A percentile compares a stretch with the other conserved stretches of the same genome.
These are phyloP conservation scores for Hortiboletus flavorubellus DNA, from an alignment of 768 basidiomycete genomes.

Conservation along the genomic window DNA sequence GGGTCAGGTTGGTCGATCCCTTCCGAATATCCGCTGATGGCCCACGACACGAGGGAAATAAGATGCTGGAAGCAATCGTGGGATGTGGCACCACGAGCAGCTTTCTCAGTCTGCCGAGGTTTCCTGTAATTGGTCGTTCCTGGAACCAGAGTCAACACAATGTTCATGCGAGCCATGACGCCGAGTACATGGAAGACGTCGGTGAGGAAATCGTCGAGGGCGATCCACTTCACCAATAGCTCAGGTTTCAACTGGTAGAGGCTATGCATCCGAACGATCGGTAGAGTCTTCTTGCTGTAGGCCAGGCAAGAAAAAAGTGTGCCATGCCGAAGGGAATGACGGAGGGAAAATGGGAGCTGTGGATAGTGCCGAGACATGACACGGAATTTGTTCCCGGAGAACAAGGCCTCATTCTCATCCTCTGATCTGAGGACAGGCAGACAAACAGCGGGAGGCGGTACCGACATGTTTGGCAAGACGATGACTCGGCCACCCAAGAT, in stretches of 20 bases:
- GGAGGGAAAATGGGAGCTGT: background rate
- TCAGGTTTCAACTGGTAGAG: background rate
- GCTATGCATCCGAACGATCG: background rate
- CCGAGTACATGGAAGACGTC: background rate
- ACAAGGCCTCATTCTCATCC: background rate
- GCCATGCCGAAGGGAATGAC: background rate
- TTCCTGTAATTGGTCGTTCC: background rate
- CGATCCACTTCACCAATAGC: background rate
- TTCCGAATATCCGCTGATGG: background rate
- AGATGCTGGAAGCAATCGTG: background rate
- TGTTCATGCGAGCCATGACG: background rate
- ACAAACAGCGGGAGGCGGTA: background rate
- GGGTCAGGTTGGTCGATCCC: background rate
- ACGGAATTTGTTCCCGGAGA: too few species aligned
- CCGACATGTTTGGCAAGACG: background rate
- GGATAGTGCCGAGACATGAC: too few species aligned
- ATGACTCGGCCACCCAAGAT: background rate
- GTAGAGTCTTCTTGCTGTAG: background rate
- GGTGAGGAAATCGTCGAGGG: background rate
- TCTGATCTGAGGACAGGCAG: background rate
- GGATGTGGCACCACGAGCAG: background rate
- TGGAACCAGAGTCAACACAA: background rate
- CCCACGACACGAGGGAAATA: background rate
- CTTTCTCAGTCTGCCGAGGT: background rate
- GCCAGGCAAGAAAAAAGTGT: background rate